Evolutionary conservation across 768 basidiomycete genomes (phyloP), one percentile per base, ranked within the genome.

Genomic region (Boletus subparvulus): DNA sequence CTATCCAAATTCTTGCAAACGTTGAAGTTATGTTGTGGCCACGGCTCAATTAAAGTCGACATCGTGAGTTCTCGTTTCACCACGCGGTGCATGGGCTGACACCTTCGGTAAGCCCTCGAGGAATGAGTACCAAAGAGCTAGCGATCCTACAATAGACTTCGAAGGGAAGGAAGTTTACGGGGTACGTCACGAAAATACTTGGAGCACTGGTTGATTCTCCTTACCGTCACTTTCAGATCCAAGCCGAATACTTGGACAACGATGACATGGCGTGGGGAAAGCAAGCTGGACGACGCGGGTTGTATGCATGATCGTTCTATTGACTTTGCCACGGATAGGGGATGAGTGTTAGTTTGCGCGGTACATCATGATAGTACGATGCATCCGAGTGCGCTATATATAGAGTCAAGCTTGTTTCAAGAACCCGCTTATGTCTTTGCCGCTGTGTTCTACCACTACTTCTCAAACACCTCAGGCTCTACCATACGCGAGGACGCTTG

Each of bases 391-490:
- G 3, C 26, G 26, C 26, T 26, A 26, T 21, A 21, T 21, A 21
- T 28, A 28, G 28, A 28, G 28, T 28, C 28, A 28, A 28, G 6
- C 28, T 4, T 28, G 28, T 28, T 28, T 28, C 28, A 28, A 28
- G 4, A 28, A 28, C 28, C 28, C 28, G 28, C 28, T 6, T 47
- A 70, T 70, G 69, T 58, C 69, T 24, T 47, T 84, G 33, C 80
- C 85, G 21, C 87, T 11, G 77, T 94, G 50, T 71, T 87, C 59
- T 93, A 86, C 71, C 90, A 96, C 68, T 77, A 83, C 67, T 95
- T 96, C n/a, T 73, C 75, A 72, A 35, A 75, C 72, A n/a, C 94
- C 94, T n/a, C n/a, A n/a, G n/a, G n/a, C n/a, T 26, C 68, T 97
- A 36, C 89, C 92, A 0, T 98, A 97, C 67, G 69, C 74, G 9